Conservation (phyloP, 2,329 filamentous ascomycete genomes). For the Ramularia endophylla region DNA sequence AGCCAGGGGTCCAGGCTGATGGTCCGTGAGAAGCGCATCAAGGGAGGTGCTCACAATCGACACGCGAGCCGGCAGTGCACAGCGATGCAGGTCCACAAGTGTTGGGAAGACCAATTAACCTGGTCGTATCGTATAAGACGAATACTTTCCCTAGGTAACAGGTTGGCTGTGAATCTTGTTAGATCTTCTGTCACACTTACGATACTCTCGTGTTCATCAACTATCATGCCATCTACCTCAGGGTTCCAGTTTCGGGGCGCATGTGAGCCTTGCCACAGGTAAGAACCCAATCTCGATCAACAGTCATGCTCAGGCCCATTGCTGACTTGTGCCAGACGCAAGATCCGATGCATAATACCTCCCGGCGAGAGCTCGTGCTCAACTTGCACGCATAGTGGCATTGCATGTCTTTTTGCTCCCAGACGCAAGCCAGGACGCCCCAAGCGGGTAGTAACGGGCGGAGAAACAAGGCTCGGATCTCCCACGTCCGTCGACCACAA, state of each 20-base stretch:
- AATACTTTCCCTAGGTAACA: too few relatives aligned
- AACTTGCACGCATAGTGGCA: conserved; percentile 5
- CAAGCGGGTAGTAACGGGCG: conserved; percentile 3
- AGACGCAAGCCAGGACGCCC: conserved; percentile 7
- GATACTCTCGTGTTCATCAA: too few relatives aligned
- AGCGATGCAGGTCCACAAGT: too few relatives aligned
- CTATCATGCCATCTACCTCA: neutral
- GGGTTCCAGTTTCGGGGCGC: neutral
- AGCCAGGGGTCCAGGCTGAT: too few relatives aligned
- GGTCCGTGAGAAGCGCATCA: too few relatives aligned
- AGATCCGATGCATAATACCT: conserved; percentile 7
- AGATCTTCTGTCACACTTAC: too few relatives aligned
- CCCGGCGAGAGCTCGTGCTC: conserved; percentile 6
- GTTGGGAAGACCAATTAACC: too few relatives aligned
- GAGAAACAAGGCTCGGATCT: conserved; percentile 1
- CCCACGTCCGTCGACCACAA: neutral
- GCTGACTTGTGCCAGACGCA: conserved; percentile 4
- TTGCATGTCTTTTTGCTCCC: conserved; percentile 6
- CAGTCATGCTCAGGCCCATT: neutral
- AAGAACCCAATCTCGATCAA: neutral
- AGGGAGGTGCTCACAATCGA: too few relatives aligned
- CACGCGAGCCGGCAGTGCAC: too few relatives aligned
- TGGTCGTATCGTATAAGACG: too few relatives aligned
- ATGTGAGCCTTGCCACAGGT: conserved; percentile 1
- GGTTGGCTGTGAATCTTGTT: too few relatives aligned